These are phyloP conservation scores for Henningerozyma blattae DNA, from an alignment of 805 yeast genomes.

Conservation along the genomic window DNA sequence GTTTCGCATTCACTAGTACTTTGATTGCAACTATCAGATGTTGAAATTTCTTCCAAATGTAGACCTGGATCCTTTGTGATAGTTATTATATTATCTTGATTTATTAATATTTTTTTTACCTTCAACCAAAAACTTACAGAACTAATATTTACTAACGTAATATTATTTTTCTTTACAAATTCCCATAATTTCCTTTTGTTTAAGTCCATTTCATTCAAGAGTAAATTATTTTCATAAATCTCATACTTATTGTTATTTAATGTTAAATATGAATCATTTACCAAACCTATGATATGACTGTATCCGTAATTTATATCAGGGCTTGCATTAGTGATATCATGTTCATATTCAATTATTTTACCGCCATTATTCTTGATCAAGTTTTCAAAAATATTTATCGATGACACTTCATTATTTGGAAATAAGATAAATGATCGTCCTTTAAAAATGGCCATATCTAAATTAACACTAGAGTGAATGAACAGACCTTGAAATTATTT, in stretches of 20 bases:
- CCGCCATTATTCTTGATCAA: constrained; percentile 16
- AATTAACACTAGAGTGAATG: not conserved
- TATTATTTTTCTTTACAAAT: constrained; percentile 2
- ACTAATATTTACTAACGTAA: constrained; percentile 8
- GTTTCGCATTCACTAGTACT: constrained; percentile 1
- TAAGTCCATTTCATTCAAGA: constrained; percentile 13
- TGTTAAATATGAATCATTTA: constrained; percentile 18
- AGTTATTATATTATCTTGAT: constrained; percentile 1
- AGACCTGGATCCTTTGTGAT: not conserved
- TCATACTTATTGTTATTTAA: constrained; percentile 3
- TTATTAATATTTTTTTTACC: constrained; percentile 1
- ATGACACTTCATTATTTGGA: constrained; percentile 11
- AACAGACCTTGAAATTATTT: not conserved
- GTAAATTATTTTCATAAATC: constrained; percentile 8
- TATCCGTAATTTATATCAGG: no score
- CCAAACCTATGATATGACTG: constrained; percentile 7
- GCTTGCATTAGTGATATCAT: constrained; percentile 2
- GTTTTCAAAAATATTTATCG: constrained; percentile 7
- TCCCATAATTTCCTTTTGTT: constrained; percentile 5
- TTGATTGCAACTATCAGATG: not conserved
- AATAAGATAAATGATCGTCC: constrained; percentile 6
- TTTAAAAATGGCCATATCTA: not conserved
- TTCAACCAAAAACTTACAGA: constrained; percentile 13
- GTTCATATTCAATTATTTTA: constrained; percentile 2
- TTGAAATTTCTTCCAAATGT: not conserved